Evolutionary conservation across 768 basidiomycete genomes (phyloP).

Genomic region (Kwoniella dejecticola): DNA sequence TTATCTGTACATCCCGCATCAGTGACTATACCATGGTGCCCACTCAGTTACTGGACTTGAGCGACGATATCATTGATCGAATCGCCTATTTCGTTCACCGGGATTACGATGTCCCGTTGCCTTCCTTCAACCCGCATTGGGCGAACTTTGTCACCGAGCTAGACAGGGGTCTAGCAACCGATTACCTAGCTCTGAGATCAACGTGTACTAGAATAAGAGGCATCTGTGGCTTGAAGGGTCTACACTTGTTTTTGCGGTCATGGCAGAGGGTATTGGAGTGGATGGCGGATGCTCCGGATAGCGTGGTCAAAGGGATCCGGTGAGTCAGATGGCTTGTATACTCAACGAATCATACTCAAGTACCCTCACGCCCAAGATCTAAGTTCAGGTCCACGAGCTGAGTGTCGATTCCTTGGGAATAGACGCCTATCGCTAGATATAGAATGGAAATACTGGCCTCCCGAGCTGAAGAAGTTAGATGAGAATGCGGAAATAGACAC

Average conservation of each 20-base stretch:
- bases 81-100: neutral
- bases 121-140: constrained; percentile 3
- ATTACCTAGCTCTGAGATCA: neutral
- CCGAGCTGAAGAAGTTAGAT: constrained; percentile 1
- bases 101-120: constrained; percentile 1
- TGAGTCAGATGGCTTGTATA: too few relatives aligned
- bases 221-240: neutral
- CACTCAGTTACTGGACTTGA: constrained; percentile 1
- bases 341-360: too few relatives aligned
- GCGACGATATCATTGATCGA: constrained; percentile 1
- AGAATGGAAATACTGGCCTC: neutral
- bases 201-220: neutral
- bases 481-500: neutral
- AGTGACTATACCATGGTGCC: neutral
- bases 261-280: neutral
- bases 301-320: neutral
- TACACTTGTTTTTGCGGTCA: neutral
- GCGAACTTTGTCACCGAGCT: neutral
- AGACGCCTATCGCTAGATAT: neutral
- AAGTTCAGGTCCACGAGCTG: too few relatives aligned
- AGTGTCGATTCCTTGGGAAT: neutral
- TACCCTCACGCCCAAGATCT: too few relatives aligned
- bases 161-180: neutral
- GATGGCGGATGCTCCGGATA: neutral
- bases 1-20: too few relatives aligned